Base-by-base conservation (phyloP, 1,139 yeast species). In the Torulaspora globosa region DNA sequence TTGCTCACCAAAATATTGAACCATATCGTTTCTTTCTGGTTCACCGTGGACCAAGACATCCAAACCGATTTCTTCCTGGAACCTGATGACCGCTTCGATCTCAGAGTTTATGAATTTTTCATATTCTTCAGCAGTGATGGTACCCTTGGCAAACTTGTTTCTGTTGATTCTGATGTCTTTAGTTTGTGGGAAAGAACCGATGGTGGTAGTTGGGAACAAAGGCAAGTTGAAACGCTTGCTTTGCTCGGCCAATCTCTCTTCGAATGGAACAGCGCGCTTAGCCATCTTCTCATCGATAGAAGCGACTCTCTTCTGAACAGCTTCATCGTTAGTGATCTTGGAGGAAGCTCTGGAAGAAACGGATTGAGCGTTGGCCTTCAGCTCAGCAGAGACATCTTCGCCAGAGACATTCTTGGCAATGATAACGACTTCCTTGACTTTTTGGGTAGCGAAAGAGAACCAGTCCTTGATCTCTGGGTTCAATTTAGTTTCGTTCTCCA, bases 1-100 rank as follows among this genome's bases (percentile, higher is more conserved):
- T 79, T 88, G 89, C 79, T 92, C 98, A 79, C 98, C 98, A 62
- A 92, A 92, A 84, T 92, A 92, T 80, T 92, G 98, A 68, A 92
- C 98, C 98, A 92, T 92, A 79, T 92, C 98, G 78, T 92, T 92
- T 84, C 98, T 87, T 82, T 94, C 98, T 74, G 98, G 98, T 79
- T 92, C 98, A 79, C 98, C 98, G 75, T 92, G 98, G 59, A 92
- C 98, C 65, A 90, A 79, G 63, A 92, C 98, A 70, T 92, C 98
- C 68, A 92, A 83, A 63, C 95, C 98, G 68, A 90, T 80, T 72
- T 92, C 96, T 77, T 92, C 98, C 80, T 92, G 98, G 94, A 92
- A 92, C 78, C 87, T 85, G 74, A 92, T 88, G 67, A 90, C 97
- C 55, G 78, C 81, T 71, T 86, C 94, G 65, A 92, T 92, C 79